These are phyloP conservation scores for Micractinium sp. DNA, from an alignment of 139 green algal species.

Conservation along the genomic window DNA sequence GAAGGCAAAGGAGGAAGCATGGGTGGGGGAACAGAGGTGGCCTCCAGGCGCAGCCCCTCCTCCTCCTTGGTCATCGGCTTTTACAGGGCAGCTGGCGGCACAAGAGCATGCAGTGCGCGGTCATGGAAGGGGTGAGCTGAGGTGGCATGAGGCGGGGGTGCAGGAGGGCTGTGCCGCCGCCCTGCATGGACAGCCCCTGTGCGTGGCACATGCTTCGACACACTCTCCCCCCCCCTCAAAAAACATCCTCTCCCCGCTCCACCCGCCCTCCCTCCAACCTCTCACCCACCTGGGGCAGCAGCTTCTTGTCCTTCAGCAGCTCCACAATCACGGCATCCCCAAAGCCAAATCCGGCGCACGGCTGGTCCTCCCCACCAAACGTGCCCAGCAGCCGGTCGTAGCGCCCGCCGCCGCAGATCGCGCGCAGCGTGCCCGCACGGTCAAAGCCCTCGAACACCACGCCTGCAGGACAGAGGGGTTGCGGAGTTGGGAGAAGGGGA, in stretches of 20 bases:
- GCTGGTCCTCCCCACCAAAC: conserved; percentile 85
- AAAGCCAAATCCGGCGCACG: conserved; percentile 92
- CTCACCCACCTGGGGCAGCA: conserved; percentile 69
- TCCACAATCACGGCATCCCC: conserved; percentile 98
- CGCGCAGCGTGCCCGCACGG: conserved; percentile 85
- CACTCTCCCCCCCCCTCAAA: no score
- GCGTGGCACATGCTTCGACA: no score
- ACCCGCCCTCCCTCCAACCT: no score
- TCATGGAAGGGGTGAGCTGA: not conserved
- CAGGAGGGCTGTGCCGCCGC: no score
- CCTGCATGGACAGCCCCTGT: not conserved
- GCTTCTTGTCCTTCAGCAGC: conserved; percentile 88
- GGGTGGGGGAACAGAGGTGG: conserved; percentile 50
- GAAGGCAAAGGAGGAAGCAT: not conserved
- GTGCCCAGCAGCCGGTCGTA: conserved; percentile 94
- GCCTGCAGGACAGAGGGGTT: conserved; percentile 52
- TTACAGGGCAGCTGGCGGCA: conserved; percentile 52
- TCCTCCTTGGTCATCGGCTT: conserved; percentile 86
- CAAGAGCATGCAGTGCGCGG: no score
- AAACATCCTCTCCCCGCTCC: no score
- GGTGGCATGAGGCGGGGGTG: no score
- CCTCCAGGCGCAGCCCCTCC: conserved; percentile 63
- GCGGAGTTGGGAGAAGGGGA: not conserved
- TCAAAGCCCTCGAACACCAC: conserved; percentile 96
- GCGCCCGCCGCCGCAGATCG: conserved; percentile 95